Percentiles rank a stretch among this genome's conserved stretches.
phyloP scores from a whole-genome alignment of 2,329 filamentous ascomycete genomes.

The Pezicula rhizophila region DNA sequence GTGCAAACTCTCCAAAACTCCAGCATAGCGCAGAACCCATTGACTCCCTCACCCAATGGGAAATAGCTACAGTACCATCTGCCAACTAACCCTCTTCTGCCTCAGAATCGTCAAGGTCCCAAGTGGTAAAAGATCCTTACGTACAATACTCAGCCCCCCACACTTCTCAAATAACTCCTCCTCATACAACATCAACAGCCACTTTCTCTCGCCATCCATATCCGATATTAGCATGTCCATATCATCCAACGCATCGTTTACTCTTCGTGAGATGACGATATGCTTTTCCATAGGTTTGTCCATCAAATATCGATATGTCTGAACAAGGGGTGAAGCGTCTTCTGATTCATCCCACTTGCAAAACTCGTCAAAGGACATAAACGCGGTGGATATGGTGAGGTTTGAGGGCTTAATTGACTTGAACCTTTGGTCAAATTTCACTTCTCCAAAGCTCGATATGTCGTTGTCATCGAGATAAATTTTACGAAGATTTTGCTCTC shows the following conservation, averaged over 20 bases:
- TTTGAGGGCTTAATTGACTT: constrained; percentile 1
- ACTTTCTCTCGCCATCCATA: constrained; percentile 25
- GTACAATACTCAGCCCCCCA: constrained; percentile 32
- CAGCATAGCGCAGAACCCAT: too few relatives aligned
- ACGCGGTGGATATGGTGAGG: constrained; percentile 19
- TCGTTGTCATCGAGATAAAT: constrained; percentile 8
- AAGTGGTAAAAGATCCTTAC: constrained; percentile 32
- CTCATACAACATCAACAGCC: constrained; percentile 30
- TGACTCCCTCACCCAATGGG: too few relatives aligned
- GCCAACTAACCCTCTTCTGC: constrained; percentile 21
- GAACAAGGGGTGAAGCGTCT: constrained; percentile 20
- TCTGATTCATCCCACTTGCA: constrained; percentile 25
- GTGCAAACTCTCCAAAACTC: too few relatives aligned
- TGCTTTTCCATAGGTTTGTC: constrained; percentile 14
- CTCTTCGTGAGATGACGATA: constrained; percentile 15
- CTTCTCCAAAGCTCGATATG: not conserved
- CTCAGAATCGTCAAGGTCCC: constrained; percentile 30
- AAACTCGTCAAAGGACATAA: constrained; percentile 34
- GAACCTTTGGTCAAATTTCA: not conserved
- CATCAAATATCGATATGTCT: constrained; percentile 24
- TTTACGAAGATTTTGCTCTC: constrained; percentile 1
- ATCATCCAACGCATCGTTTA: constrained; percentile 11
- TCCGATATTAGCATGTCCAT: constrained; percentile 5
- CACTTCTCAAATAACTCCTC: constrained; percentile 30
- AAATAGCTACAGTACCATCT: constrained; percentile 10